These are phyloP conservation scores for Phialophora macrospora DNA, from an alignment of 2,329 filamentous ascomycete genomes.

Conservation along the genomic window DNA sequence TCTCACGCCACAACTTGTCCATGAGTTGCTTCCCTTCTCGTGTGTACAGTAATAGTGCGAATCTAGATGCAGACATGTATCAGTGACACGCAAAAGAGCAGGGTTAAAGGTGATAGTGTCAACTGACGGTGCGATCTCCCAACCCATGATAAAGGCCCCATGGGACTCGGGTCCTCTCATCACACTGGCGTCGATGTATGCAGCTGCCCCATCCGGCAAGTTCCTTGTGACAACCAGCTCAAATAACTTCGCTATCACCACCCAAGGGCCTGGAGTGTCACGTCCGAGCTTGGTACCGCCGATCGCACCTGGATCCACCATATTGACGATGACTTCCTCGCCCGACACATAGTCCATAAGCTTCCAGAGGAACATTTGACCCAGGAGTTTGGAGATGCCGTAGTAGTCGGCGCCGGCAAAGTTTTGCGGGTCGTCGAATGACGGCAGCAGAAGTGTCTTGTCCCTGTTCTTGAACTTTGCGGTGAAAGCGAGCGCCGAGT, in stretches of 20 bases:
- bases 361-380: conserved; percentile 47
- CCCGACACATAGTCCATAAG: conserved; percentile 47
- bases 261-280: conserved; percentile 36
- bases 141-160: conserved; percentile 58
- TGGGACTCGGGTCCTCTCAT: conserved; percentile 57
- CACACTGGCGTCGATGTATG: conserved; percentile 55
- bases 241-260: conserved; percentile 35
- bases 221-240: conserved; percentile 43
- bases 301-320: conserved; percentile 54
- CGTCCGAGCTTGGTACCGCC: conserved; percentile 52
- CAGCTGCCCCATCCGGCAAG: conserved; percentile 51
- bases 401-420: conserved; percentile 40
- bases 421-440: conserved; percentile 42
- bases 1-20: conserved; percentile 47
- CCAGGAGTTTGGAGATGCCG: conserved; percentile 43
- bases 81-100: conserved; percentile 40
- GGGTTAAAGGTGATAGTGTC: neutral
- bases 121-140: conserved; percentile 54
- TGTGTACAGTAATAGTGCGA: conserved; percentile 38
- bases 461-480: conserved; percentile 31
- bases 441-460: conserved; percentile 37
- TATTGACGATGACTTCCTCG: conserved; percentile 53
- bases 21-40: conserved; percentile 44
- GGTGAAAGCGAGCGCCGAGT: conserved; percentile 34
- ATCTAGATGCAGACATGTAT: conserved; percentile 40